Percentiles rank a stretch among this genome's conserved stretches.
phyloP scores from a whole-genome alignment of 2,329 filamentous ascomycete species.

The Aspergillus cejpii region DNA sequence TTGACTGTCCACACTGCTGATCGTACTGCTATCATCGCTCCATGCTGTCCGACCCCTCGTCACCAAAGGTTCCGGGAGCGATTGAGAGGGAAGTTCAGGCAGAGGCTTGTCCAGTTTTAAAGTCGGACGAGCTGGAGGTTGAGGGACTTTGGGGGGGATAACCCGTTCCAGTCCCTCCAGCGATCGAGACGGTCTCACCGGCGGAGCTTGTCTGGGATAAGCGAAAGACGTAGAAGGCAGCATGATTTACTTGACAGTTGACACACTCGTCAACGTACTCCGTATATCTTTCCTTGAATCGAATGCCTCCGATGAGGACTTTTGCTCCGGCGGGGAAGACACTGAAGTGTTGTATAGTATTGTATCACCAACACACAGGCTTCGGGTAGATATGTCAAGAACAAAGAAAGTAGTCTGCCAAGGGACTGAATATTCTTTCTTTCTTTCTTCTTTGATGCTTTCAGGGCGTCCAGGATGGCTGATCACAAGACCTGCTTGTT shows the following conservation, averaged over 20 bases:
- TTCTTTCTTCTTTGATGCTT: background rate
- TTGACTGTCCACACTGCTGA: conserved; percentile 19
- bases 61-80: conserved; percentile 18
- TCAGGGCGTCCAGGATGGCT: background rate
- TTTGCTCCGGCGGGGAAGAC: background rate
- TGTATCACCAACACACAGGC: background rate
- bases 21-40: conserved; percentile 25
- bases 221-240: conserved; percentile 18
- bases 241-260: conserved; percentile 11
- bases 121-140: conserved; percentile 13
- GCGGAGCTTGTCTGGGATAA: conserved; percentile 25
- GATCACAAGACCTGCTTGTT: background rate
- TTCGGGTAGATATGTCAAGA: background rate
- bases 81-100: conserved; percentile 27
- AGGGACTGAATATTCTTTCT: background rate
- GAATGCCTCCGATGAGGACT: background rate
- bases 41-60: conserved; percentile 25
- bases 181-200: conserved; percentile 30
- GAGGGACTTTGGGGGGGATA: conserved; percentile 24
- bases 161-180: conserved; percentile 35
- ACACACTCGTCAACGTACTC: background rate
- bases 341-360: background rate
- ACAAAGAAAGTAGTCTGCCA: background rate
- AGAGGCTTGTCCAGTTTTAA: conserved; percentile 30
- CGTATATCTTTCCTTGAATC: background rate